Evolutionary conservation across 139 green algal species (phyloP).

Genomic region (Asterochloris sp.): DNA sequence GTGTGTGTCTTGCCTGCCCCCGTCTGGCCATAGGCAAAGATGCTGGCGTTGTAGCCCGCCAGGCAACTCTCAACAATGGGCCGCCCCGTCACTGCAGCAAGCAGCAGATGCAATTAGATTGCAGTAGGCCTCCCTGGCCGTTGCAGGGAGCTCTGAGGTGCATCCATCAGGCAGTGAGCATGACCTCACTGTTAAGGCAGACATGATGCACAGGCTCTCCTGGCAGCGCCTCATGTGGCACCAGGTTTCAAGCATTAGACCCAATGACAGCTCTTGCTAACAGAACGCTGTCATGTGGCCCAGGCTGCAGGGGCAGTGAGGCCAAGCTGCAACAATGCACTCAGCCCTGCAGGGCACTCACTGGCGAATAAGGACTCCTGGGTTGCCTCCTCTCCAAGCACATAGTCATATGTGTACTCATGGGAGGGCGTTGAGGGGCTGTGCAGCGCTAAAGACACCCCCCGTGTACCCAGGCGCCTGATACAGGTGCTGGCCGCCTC

Average conservation of each 20-base stretch:
- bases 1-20: conserved; percentile 60
- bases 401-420: conserved; percentile 47
- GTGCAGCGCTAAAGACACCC: background rate
- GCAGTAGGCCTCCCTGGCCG: background rate
- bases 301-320: background rate
- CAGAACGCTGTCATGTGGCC: background rate
- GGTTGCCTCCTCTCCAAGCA: conserved; percentile 21
- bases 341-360: background rate
- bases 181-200: background rate
- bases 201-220: background rate
- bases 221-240: background rate
- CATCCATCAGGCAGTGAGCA: background rate
- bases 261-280: background rate
- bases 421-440: conserved; percentile 4
- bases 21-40: conserved; percentile 40
- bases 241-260: background rate
- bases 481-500: conserved; percentile 1
- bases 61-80: conserved; percentile 53
- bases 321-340: background rate
- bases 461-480: background rate
- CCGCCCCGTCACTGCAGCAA: conserved; percentile 35
- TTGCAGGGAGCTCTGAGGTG: background rate
- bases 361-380: conserved; percentile 39
- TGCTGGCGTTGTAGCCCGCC: conserved; percentile 42
- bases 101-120: background rate